Evolutionary conservation across 306 rosid genomes (phyloP).

Genomic region (Heteromeles arbutifolia): DNA sequence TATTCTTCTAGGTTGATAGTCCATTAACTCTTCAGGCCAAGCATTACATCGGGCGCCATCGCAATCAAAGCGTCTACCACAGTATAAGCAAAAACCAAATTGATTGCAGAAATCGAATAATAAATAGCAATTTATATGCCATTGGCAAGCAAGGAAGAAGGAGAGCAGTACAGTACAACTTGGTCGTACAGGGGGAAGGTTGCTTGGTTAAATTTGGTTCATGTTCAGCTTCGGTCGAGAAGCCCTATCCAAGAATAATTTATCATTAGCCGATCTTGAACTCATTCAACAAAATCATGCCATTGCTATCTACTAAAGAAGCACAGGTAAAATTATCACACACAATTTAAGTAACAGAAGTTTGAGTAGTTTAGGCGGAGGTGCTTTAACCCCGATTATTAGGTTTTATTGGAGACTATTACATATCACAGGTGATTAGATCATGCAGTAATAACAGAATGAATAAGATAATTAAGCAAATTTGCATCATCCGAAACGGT

Average conservation of each 20-base stretch:
- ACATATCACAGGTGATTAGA: background rate
- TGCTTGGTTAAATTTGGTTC: constrained; percentile 17
- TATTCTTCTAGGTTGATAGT: background rate
- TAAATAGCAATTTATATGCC: background rate
- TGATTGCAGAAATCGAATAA: background rate
- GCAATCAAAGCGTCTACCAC: background rate
- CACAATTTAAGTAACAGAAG: background rate
- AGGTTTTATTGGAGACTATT: background rate
- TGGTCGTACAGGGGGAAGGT: constrained; percentile 2
- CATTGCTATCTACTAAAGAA: background rate
- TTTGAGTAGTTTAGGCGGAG: background rate
- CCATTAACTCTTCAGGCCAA: background rate
- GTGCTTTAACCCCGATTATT: background rate
- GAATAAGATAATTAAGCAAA: background rate
- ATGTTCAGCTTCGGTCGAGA: constrained; percentile 28
- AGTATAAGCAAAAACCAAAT: background rate
- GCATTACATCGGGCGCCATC: background rate
- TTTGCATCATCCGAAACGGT: background rate
- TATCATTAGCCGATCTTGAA: constrained; percentile 20
- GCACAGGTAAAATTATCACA: background rate
- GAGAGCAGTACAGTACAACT: constrained; percentile 8
- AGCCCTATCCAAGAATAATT: constrained; percentile 30
- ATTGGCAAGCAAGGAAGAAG: background rate
- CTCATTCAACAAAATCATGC: background rate
- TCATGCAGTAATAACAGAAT: background rate